Evolutionary conservation across 2,329 filamentous ascomycete genomes (phyloP).

Genomic region (Teratosphaeria pseudoeucalypti): DNA sequence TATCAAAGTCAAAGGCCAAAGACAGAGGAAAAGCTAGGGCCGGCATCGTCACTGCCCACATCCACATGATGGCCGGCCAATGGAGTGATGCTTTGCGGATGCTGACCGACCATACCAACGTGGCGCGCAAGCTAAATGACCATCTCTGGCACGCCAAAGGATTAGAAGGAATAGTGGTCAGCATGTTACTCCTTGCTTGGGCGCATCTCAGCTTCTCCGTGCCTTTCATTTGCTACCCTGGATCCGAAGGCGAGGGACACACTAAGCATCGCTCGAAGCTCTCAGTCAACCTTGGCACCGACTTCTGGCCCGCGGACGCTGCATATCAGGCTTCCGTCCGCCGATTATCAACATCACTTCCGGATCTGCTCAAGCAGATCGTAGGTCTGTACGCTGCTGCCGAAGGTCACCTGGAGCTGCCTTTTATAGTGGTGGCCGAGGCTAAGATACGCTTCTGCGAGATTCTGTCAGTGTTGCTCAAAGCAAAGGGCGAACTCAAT

Average conservation of each 20-base stretch:
- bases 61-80: constrained; percentile 80
- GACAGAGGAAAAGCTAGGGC: constrained; percentile 72
- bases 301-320: constrained; percentile 10
- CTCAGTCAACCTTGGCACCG: constrained; percentile 8
- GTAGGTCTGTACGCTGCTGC: constrained; percentile 59
- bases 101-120: constrained; percentile 66
- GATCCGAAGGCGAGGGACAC: constrained; percentile 14
- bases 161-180: constrained; percentile 75
- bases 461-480: constrained; percentile 56
- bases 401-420: constrained; percentile 54
- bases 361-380: constrained; percentile 66
- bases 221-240: constrained; percentile 26
- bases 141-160: constrained; percentile 97
- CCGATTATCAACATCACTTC: constrained; percentile 49
- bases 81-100: constrained; percentile 84
- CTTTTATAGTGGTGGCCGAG: constrained; percentile 61
- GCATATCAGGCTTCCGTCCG: constrained; percentile 28
- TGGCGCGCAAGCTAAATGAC: constrained; percentile 71
- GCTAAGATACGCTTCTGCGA: constrained; percentile 64
- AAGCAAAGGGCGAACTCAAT: constrained; percentile 53
- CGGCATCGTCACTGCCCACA: constrained; percentile 67
- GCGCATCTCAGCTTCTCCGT: constrained; percentile 72
- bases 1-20: constrained; percentile 49
- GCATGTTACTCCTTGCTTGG: constrained; percentile 76
- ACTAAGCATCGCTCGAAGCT: constrained; percentile 15